Conservation (phyloP, 169 alveolate species). For the Plasmodium ovale region DNA sequence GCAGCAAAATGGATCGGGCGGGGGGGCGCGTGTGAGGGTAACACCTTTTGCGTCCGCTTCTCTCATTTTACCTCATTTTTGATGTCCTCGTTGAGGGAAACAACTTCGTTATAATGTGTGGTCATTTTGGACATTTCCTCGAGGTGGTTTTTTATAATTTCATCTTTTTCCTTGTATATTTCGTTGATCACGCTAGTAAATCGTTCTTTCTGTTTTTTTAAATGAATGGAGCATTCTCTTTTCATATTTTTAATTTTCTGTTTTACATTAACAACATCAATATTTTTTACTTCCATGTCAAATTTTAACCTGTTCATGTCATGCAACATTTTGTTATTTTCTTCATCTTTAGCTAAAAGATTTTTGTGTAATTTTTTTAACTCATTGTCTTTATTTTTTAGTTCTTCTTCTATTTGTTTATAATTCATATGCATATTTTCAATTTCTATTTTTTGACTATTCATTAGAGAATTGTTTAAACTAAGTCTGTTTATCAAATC, state of each 20-base stretch:
- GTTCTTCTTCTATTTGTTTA: conserved; percentile 72
- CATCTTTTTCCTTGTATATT: conserved; percentile 58
- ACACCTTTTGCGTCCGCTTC: neutral
- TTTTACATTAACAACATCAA: conserved; percentile 34
- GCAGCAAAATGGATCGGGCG: no score
- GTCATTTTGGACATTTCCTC: conserved; percentile 30
- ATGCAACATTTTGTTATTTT: conserved; percentile 47
- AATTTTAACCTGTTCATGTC: conserved; percentile 53
- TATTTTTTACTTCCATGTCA: conserved; percentile 59
- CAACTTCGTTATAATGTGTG: conserved; percentile 32
- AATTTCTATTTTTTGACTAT: conserved; percentile 64
- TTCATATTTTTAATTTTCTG: conserved; percentile 40
- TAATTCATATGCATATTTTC: conserved; percentile 76
- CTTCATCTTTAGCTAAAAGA: conserved; percentile 61
- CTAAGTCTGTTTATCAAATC: conserved; percentile 51
- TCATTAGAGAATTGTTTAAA: conserved; percentile 55
- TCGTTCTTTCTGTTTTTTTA: conserved; percentile 52
- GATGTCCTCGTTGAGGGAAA: conserved; percentile 18
- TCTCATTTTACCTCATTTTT: conserved; percentile 29
- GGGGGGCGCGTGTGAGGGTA: no score
- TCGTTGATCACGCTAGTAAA: conserved; percentile 46
- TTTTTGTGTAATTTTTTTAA: conserved; percentile 44
- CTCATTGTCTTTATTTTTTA: conserved; percentile 68
- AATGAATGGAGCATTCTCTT: conserved; percentile 51
- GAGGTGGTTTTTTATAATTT: conserved; percentile 41